Conservation (phyloP, 331 rosid genomes). For the Quercus tomentella region DNA sequence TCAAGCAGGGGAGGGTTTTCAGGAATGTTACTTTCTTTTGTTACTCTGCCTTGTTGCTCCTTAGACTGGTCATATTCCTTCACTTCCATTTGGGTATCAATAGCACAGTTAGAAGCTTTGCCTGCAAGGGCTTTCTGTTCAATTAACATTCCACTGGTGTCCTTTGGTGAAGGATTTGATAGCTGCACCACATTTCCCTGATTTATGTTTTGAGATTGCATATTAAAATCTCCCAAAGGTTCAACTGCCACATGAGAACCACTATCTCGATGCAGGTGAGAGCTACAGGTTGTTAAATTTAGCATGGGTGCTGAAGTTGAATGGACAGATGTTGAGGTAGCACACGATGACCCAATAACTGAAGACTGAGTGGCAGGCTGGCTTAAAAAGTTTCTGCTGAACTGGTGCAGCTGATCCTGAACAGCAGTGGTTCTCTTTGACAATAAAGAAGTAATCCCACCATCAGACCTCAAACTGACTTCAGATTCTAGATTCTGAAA, state of each 20-base stretch:
- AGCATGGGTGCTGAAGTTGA: constrained; percentile 80
- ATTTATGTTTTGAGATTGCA: constrained; percentile 28
- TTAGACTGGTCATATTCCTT: constrained; percentile 22
- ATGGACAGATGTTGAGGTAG: constrained; percentile 79
- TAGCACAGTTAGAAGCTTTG: constrained; percentile 25
- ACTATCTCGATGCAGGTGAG: constrained; percentile 37
- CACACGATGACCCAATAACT: constrained; percentile 59
- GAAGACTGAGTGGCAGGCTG: constrained; percentile 77
- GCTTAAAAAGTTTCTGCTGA: constrained; percentile 54
- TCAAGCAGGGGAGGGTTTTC: constrained; percentile 29
- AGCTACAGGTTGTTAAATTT: constrained; percentile 56
- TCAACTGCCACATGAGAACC: constrained; percentile 38
- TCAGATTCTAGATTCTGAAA: constrained; percentile 42
- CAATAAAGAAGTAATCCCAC: constrained; percentile 48
- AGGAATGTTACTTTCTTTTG: constrained; percentile 12
- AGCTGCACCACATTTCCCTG: constrained; percentile 30
- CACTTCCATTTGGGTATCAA: constrained; percentile 22
- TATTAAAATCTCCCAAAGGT: constrained; percentile 28
- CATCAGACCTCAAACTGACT: constrained; percentile 40
- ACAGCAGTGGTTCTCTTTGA: constrained; percentile 51
- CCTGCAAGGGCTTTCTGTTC: constrained; percentile 34
- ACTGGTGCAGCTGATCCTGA: constrained; percentile 71
- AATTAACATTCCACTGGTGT: constrained; percentile 25
- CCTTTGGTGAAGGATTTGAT: constrained; percentile 33
- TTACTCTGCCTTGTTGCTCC: constrained; percentile 21